These are phyloP conservation scores for Boeremia exigua DNA, from an alignment of 2,329 filamentous ascomycete genomes.

Conservation along the genomic window DNA sequence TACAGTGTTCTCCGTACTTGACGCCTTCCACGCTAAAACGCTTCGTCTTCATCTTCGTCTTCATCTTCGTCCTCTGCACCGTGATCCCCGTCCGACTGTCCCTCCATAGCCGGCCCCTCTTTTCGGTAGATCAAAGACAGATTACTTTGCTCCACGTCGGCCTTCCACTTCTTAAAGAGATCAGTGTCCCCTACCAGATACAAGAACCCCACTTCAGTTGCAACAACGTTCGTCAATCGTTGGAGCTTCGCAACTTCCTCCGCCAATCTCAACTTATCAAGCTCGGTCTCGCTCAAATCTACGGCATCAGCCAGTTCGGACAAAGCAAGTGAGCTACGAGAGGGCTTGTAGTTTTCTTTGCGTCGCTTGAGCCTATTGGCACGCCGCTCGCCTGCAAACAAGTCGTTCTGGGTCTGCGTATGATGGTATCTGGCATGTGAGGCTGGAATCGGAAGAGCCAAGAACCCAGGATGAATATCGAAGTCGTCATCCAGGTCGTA, in stretches of 20 bases:
- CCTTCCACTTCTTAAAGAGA: conserved; percentile 20
- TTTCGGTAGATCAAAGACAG: conserved; percentile 23
- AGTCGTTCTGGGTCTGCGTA: not conserved
- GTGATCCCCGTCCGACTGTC: not conserved
- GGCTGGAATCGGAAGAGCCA: conserved; percentile 25
- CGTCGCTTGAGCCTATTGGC: conserved; percentile 14
- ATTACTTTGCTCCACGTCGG: conserved; percentile 27
- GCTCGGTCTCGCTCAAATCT: conserved; percentile 14
- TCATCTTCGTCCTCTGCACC: not conserved
- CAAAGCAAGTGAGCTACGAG: conserved; percentile 30
- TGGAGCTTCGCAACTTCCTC: conserved; percentile 23
- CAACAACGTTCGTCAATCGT: conserved; percentile 17
- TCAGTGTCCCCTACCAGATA: conserved; percentile 31
- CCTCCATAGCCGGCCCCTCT: not conserved
- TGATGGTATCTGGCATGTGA: conserved; percentile 11
- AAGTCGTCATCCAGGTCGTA: conserved; percentile 21
- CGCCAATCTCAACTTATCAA: conserved; percentile 12
- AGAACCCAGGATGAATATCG: conserved; percentile 25
- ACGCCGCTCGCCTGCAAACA: conserved; percentile 1
- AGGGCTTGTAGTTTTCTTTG: conserved; percentile 23
- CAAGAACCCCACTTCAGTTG: conserved; percentile 35
- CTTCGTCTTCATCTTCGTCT: not conserved
- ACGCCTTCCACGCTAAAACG: not conserved
- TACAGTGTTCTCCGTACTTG: not conserved
- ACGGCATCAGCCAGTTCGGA: conserved; percentile 27